Conservation (phyloP, 371 early-diverging fungal genomes). For the Gilbertella persicaria region DNA sequence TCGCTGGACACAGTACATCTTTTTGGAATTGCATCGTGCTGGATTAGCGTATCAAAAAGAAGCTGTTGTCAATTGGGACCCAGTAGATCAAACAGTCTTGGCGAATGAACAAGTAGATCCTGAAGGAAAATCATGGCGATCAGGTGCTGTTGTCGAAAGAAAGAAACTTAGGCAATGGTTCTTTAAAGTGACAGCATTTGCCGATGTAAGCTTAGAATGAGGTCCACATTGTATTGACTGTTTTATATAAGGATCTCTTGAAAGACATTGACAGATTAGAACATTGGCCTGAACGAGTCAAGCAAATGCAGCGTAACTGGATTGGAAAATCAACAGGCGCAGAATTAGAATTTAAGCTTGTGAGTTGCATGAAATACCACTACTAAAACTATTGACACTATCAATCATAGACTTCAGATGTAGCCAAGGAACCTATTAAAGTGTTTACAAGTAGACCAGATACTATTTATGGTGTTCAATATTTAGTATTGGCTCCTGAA, state of each 20-base stretch:
- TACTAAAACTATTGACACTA: not conserved
- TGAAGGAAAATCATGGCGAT: slow-evolving; percentile 89
- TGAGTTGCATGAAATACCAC: slow-evolving; percentile 13
- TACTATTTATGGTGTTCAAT: slow-evolving; percentile 77
- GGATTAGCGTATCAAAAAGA: slow-evolving; percentile 88
- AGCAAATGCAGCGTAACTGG: slow-evolving; percentile 92
- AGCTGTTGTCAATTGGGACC: slow-evolving; percentile 96
- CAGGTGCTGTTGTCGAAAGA: slow-evolving; percentile 93
- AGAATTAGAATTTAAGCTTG: slow-evolving; percentile 68
- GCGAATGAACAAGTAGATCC: slow-evolving; percentile 96
- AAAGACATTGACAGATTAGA: slow-evolving; percentile 74
- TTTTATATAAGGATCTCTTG: slow-evolving; percentile 62
- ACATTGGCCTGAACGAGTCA: slow-evolving; percentile 89
- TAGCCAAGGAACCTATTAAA: slow-evolving; percentile 35
- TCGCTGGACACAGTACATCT: slow-evolving; percentile 90
- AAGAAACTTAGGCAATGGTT: slow-evolving; percentile 91
- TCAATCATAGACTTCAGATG: slow-evolving; percentile 6
- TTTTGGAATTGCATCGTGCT: slow-evolving; percentile 74
- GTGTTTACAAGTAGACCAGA: slow-evolving; percentile 86
- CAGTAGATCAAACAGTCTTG: slow-evolving; percentile 91
- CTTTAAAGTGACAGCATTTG: slow-evolving; percentile 82
- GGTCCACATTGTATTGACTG: not conserved
- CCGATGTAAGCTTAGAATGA: slow-evolving; percentile 58
- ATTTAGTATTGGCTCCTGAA: slow-evolving; percentile 74
- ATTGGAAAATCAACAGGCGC: slow-evolving; percentile 87